Evolutionary conservation across 345 rosid species (phyloP).

Genomic region (Linum tenue): DNA sequence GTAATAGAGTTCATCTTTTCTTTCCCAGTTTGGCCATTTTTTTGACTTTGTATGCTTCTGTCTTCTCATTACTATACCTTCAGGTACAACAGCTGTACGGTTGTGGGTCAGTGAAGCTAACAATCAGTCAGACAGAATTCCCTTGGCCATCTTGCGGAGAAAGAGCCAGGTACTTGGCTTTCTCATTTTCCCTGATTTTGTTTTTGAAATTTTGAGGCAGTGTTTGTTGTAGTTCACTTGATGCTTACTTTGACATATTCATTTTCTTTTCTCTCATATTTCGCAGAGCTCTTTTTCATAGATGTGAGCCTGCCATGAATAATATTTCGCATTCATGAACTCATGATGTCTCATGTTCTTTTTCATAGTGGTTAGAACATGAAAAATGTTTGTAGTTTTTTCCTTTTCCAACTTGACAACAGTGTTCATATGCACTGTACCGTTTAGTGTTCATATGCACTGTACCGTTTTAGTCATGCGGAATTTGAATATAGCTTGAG

Average conservation of each 20-base stretch:
- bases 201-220: background rate
- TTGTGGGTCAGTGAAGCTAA: conserved; percentile 64
- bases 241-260: background rate
- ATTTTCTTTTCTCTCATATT: too few relatives aligned
- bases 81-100: conserved; percentile 49
- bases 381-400: too few relatives aligned
- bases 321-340: background rate
- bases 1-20: background rate
- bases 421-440: too few relatives aligned
- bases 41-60: conserved; percentile 5
- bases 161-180: conserved; percentile 38
- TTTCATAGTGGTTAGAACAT: too few relatives aligned
- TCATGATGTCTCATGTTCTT: background rate
- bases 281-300: background rate
- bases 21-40: background rate
- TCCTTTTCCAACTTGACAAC: too few relatives aligned
- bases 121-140: conserved; percentile 34
- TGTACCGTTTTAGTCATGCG: too few relatives aligned
- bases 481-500: too few relatives aligned
- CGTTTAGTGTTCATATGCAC: too few relatives aligned
- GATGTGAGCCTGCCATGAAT: background rate
- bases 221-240: conserved; percentile 4
- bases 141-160: conserved; percentile 58
- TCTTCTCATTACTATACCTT: conserved; percentile 14
- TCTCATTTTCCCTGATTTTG: background rate